Percentiles rank a stretch among this genome's conserved stretches.
Conservation (phyloP, 768 basidiomycete genomes). For the Mycena amicta region DNA sequence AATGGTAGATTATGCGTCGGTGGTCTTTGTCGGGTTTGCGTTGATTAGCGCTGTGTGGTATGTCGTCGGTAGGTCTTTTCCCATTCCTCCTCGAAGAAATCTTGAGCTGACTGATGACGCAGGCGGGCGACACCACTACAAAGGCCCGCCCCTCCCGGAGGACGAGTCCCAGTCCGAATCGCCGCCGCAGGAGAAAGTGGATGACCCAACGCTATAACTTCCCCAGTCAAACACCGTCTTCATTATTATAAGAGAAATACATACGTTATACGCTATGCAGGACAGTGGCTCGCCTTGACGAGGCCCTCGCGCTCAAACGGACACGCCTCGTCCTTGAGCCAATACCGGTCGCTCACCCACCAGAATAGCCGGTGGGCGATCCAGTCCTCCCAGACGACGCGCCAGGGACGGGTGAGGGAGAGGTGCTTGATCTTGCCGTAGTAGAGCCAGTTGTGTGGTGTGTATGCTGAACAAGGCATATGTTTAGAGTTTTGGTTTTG, state of each 20-base stretch:
- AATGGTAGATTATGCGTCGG: conserved; percentile 63
- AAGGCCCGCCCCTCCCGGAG: conserved; percentile 12
- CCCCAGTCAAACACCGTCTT: too few relatives aligned
- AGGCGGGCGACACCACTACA: conserved; percentile 19
- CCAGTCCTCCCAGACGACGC: conserved; percentile 27
- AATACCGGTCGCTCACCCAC: conserved; percentile 24
- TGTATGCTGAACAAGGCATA: conserved; percentile 18
- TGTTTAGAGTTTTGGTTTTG: background rate
- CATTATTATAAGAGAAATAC: too few relatives aligned
- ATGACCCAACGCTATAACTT: too few relatives aligned
- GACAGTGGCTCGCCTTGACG: conserved; percentile 14
- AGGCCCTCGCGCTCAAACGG: conserved; percentile 21
- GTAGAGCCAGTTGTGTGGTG: conserved; percentile 25
- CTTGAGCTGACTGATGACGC: background rate
- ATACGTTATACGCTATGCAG: too few relatives aligned
- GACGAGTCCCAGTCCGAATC: background rate
- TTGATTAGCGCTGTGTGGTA: conserved; percentile 65
- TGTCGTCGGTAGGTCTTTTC: conserved; percentile 45
- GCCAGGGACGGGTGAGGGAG: conserved; percentile 23
- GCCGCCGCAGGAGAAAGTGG: too few relatives aligned
- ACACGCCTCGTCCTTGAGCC: conserved; percentile 24
- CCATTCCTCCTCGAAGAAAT: accelerated
- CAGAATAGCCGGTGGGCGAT: conserved; percentile 24
- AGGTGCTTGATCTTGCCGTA: conserved; percentile 23
- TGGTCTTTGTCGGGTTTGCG: conserved; percentile 66